phyloP scores from a whole-genome alignment of 768 basidiomycete genomes.

The Rickenella mellea region DNA sequence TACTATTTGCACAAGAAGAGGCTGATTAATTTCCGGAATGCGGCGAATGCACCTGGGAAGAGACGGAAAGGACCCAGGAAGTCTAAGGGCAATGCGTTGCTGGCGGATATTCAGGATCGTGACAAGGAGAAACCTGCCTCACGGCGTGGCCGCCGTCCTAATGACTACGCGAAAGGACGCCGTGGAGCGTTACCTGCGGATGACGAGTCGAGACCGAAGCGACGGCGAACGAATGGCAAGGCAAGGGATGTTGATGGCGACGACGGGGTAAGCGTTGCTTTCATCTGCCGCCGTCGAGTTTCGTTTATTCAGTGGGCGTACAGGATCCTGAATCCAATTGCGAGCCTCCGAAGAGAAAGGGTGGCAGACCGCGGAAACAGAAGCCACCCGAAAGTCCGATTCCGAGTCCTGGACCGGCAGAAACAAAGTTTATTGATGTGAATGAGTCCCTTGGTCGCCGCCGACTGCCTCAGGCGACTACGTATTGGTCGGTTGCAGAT shows the following conservation, averaged over 20 bases:
- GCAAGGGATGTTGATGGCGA: conserved; percentile 15
- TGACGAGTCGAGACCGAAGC: conserved; percentile 5
- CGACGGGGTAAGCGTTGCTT: conserved; percentile 18
- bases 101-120: conserved; percentile 74
- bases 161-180: background rate
- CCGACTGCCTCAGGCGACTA: conserved; percentile 21
- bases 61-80: conserved; percentile 52
- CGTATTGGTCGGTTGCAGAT: conserved; percentile 60
- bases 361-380: conserved; percentile 19
- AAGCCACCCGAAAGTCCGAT: conserved; percentile 19
- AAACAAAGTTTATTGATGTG: conserved; percentile 16
- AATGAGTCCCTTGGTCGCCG: conserved; percentile 13
- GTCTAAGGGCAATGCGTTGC: conserved; percentile 73
- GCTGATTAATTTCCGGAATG: conserved; percentile 72
- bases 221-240: background rate
- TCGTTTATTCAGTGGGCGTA: conserved; percentile 8
- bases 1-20: conserved; percentile 95
- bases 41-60: conserved; percentile 51
- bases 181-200: conserved; percentile 3
- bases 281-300: conserved; percentile 9
- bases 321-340: conserved; percentile 20
- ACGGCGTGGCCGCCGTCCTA: background rate
- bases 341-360: conserved; percentile 18
- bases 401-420: conserved; percentile 11
- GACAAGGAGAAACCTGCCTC: conserved; percentile 35